These are phyloP conservation scores for Flaveria sonorensis DNA, from an alignment of 129 eudicot species.

Conservation along the genomic window DNA sequence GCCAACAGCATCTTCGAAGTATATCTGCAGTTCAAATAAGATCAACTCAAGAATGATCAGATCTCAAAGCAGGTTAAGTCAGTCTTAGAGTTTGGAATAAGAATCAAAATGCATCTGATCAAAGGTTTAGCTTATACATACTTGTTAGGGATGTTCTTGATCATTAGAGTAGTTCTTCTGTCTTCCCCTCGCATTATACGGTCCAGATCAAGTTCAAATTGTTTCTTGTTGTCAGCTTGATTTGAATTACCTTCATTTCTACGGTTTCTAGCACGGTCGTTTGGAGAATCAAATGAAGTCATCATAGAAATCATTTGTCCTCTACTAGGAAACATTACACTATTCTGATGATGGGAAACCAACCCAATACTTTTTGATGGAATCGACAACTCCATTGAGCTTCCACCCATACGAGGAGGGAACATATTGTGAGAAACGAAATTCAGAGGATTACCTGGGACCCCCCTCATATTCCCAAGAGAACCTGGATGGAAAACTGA, in stretches of 20 bases:
- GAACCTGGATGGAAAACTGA: slow-evolving; percentile 77
- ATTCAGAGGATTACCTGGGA: slow-evolving; percentile 75
- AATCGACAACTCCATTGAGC: slow-evolving; percentile 69
- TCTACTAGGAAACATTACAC: slow-evolving; percentile 64
- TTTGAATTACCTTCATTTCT: slow-evolving; percentile 64
- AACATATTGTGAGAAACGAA: slow-evolving; percentile 59
- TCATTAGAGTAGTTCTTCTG: slow-evolving; percentile 92
- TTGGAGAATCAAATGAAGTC: slow-evolving; percentile 69
- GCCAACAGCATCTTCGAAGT: slow-evolving; percentile 98
- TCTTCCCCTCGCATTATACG: slow-evolving; percentile 85
- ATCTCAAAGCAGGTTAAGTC: not conserved
- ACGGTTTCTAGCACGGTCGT: slow-evolving; percentile 67
- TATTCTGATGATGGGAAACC: slow-evolving; percentile 68
- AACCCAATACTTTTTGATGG: slow-evolving; percentile 62
- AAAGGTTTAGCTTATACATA: slow-evolving; percentile 40
- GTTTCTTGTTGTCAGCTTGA: slow-evolving; percentile 86
- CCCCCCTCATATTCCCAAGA: slow-evolving; percentile 80
- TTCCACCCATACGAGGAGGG: slow-evolving; percentile 62
- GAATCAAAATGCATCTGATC: not conserved
- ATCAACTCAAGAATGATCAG: not conserved
- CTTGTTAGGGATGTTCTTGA: slow-evolving; percentile 99
- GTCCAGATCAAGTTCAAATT: slow-evolving; percentile 88
- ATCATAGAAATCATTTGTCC: slow-evolving; percentile 76
- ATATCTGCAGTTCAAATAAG: slow-evolving; percentile 49
- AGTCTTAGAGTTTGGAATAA: too few relatives aligned